Base-by-base conservation (phyloP, 169 alveolate species). In the Plasmodium chabaudi region DNA sequence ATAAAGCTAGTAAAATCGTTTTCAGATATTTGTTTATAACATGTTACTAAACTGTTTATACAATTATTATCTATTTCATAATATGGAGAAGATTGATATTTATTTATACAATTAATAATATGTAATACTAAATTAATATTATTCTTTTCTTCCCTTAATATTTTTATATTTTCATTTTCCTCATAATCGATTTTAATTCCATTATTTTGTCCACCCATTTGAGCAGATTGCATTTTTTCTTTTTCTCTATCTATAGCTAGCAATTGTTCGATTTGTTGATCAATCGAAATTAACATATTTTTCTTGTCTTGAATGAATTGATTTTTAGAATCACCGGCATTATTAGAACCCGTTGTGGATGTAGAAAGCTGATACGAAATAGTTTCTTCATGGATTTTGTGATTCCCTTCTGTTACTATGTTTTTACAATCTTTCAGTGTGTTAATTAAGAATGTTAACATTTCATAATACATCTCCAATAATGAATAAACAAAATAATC, bases 71-170 rank as follows among this genome's bases (percentile, higher is more conserved):
- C n/a, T 27, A 86, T 57, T 86, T 86, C 91, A 42, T 70, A 86
- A 47, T 64, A 86, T 1, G 91, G 91, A 6, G 91, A 86, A 19
- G 87, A 47, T 46, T 64, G 27, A 59, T 65, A 86, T 72, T 86
- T 70, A 47, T 70, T 68, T 47, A 70, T 46, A 23, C 91, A 86
- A 9, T 47, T 86, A 0, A 86, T 34, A n/a, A 86, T 59, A 56
- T 51, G 61, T 15, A 86, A 17, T 53, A 69, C 60, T 15, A 71
- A 44, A 1, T 86, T 87, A 42, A 86, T 49, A 10, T 21, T 10
- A 57, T 65, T 69, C 47, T 59, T 86, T 25, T 73, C 15, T 42
- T 44, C 56, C 7, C 61, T 86, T n/a, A 70, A 15, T 7, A 46
- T 46, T n/a, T 44, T 13, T 7, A 55, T 9, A 21, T 6, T 19